These are phyloP conservation scores for Heliamphora exappendiculata DNA, from an alignment of 148 eudicot genomes.

Conservation along the genomic window DNA sequence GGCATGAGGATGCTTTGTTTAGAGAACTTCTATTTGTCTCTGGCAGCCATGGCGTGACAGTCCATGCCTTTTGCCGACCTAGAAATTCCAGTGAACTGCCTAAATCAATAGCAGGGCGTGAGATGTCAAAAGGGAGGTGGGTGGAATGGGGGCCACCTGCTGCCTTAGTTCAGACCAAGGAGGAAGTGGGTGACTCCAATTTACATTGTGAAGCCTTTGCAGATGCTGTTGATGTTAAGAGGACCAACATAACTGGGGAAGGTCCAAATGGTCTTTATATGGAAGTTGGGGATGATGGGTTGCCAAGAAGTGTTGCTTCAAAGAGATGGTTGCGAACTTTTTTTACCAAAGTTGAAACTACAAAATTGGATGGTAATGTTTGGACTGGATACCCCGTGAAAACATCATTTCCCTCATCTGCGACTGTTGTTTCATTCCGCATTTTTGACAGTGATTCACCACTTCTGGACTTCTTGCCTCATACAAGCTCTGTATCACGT, in stretches of 20 bases:
- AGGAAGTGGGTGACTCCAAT: slow-evolving; percentile 5
- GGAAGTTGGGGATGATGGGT: slow-evolving; percentile 24
- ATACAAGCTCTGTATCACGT: slow-evolving; percentile 19
- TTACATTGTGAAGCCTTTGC: slow-evolving; percentile 11
- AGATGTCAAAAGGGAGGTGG: slow-evolving; percentile 57
- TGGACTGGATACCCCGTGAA: slow-evolving; percentile 56
- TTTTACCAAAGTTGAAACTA: slow-evolving; percentile 42
- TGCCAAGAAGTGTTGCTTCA: slow-evolving; percentile 23
- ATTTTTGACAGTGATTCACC: slow-evolving; percentile 45
- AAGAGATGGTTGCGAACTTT: slow-evolving; percentile 77
- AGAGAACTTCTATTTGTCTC: slow-evolving; percentile 73
- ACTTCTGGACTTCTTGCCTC: slow-evolving; percentile 30
- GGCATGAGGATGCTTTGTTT: slow-evolving; percentile 46
- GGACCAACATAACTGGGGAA: slow-evolving; percentile 28
- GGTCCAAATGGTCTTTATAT: slow-evolving; percentile 15
- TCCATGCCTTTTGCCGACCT: slow-evolving; percentile 61
- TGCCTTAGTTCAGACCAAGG: slow-evolving; percentile 16
- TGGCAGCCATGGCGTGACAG: slow-evolving; percentile 66
- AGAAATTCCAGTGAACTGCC: slow-evolving; percentile 19
- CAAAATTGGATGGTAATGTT: slow-evolving; percentile 37
- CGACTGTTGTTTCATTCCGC: slow-evolving; percentile 54
- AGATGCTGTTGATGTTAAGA: slow-evolving; percentile 13
- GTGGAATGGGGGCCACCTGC: slow-evolving; percentile 78
- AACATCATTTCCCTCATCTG: slow-evolving; percentile 42
- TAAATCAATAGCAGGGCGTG: slow-evolving; percentile 23